Evolutionary conservation across 345 rosid genomes (phyloP), one percentile per base, ranked within the genome.

Genomic region (Eucalyptus melliodora): DNA sequence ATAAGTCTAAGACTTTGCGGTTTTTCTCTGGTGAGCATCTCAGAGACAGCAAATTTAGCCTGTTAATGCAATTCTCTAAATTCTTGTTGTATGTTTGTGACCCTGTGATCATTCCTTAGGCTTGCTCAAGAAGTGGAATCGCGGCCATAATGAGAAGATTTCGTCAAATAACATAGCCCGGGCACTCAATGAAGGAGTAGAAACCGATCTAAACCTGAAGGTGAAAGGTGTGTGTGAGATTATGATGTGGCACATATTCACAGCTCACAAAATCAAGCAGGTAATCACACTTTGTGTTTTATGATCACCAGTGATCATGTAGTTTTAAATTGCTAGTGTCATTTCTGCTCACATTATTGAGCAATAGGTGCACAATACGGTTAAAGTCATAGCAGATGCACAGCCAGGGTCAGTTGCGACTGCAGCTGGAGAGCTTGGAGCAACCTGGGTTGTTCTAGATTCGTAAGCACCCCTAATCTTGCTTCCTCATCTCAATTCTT

Each of bases 371-470:
- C 92, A 88, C 34, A 88, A 67, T 11, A 88, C 88, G 72, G 93
- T 93, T 27, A 90, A 88, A 55, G 88, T 93, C 82, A 30, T 90
- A 72, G 85, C 89, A 44, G 88, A 92, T 88, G 91, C 93, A 67
- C 86, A 83, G 86, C 44, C 80, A 4, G 92, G 93, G 55, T 91
- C 93, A 6, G 91, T 92, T 42, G 93, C 93, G 30, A 27, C 86
- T 37, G 87, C 87, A 53, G 93, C 94, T 85, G 53, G 50, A 56
- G 89, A 88, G 72, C 72, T 92, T 34, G 89, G 90, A 85, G 93
- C 93, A 6, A 88, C 90, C 53, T 92, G 93, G 93, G 93, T 92
- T 6, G 88, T 93, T 85, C 86, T 93, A 34, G 94, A 93, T 80
- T 86, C 89, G 93, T 93, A 67, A 87, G 89, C 31, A 86, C 47